A percentile compares a stretch with the other conserved stretches of the same genome.
phyloP scores from a whole-genome alignment of 768 basidiomycete species.

The Mycena rosella region DNA sequence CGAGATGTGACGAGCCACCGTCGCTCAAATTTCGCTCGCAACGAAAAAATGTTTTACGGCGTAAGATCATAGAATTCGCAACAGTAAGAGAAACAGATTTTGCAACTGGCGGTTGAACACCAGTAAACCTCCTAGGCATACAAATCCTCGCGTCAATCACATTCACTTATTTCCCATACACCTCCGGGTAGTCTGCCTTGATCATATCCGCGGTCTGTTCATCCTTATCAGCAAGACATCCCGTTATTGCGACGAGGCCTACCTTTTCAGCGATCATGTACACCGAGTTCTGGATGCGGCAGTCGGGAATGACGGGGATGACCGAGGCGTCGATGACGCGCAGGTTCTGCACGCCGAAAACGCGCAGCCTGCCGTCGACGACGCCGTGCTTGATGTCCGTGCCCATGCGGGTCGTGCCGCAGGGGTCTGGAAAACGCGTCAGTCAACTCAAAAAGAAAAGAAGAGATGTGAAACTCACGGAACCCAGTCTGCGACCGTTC shows the following conservation, averaged over 20 bases:
- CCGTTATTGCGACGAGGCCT: neutral
- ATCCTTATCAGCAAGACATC: constrained; percentile 6
- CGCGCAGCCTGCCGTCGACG: constrained; percentile 29
- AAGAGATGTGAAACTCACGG: constrained; percentile 12
- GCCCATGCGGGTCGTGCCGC: constrained; percentile 28
- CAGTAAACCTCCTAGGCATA: constrained; percentile 12
- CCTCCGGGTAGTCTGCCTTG: constrained; percentile 26
- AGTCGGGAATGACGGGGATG: constrained; percentile 31
- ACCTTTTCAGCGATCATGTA: constrained; percentile 32
- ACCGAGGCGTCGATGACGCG: constrained; percentile 33
- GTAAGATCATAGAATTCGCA: no score
- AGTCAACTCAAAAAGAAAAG: neutral
- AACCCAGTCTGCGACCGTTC: constrained; percentile 35
- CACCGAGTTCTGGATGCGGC: constrained; percentile 27
- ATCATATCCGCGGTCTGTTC: constrained; percentile 27
- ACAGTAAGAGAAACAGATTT: no score
- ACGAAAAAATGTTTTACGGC: no score
- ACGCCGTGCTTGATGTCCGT: constrained; percentile 28
- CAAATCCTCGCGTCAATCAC: neutral
- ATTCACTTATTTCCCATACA: constrained; percentile 16
- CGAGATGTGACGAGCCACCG: no score
- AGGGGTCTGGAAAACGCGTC: constrained; percentile 23
- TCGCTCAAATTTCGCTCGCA: no score
- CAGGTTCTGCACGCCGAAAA: constrained; percentile 26
- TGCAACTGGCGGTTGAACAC: constrained; percentile 36